A percentile compares a stretch with the other conserved stretches of the same genome.
Conservation (phyloP, 139 green algal genomes). For the Volvox reticuliferus region DNA sequence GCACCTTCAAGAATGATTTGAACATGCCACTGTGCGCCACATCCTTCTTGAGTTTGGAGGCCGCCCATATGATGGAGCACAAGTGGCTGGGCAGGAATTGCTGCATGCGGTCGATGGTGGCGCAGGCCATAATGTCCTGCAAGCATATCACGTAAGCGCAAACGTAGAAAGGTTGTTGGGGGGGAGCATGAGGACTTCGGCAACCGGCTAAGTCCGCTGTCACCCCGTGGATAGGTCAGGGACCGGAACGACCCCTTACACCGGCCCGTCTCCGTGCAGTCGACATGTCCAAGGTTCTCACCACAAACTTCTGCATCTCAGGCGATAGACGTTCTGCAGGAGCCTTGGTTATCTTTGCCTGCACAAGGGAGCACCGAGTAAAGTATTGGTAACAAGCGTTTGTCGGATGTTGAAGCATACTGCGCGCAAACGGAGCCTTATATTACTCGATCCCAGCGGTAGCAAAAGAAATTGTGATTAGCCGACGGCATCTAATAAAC, state of each 20-base stretch:
- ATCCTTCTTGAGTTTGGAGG: constrained; percentile 22
- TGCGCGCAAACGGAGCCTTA: too few species aligned
- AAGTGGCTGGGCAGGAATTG: neutral
- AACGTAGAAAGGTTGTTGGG: too few species aligned
- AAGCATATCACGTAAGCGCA: too few species aligned
- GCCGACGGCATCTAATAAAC: too few species aligned
- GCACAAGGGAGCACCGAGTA: neutral
- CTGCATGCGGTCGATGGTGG: constrained; percentile 33
- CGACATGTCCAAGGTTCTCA: neutral
- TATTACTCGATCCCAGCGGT: too few species aligned
- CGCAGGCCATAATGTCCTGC: constrained; percentile 46
- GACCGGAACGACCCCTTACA: too few species aligned
- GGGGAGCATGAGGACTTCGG: too few species aligned
- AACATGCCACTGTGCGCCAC: constrained; percentile 18
- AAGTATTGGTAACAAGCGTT: neutral
- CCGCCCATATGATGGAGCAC: constrained; percentile 26
- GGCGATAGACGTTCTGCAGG: neutral
- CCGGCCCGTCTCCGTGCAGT: too few species aligned
- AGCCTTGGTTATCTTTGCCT: constrained; percentile 38
- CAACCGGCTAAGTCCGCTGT: too few species aligned
- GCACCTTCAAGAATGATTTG: constrained; percentile 43
- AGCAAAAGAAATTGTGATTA: too few species aligned
- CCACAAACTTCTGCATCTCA: constrained; percentile 46
- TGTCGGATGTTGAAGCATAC: neutral
- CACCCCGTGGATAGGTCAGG: too few species aligned